Base-by-base conservation (phyloP, 495 filamentous ascomycete genomes). In the Hypoxylon rickii region DNA sequence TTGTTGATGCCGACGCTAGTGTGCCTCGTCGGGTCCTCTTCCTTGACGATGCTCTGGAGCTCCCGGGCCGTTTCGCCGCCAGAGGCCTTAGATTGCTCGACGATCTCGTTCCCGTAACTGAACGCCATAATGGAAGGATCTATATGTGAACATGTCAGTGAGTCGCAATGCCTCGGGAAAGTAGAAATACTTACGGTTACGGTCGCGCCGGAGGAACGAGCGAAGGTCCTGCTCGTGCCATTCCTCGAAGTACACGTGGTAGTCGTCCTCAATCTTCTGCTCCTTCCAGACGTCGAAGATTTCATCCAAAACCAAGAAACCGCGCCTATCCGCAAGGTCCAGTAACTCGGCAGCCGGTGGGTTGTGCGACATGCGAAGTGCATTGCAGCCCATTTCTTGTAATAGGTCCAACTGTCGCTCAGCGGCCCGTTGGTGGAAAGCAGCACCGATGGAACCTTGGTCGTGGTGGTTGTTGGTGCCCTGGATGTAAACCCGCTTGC, bases 301-400 rank as follows among this genome's bases (percentile, higher is more conserved):
- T 49, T 79, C 76, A 55, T 78, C 74, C 10, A 86, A 58, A 1
- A 88, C 73, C 67, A 88, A 68, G 29, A 88, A 65, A 0, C 84
- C 85, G 61, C 82, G 70, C 7, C 65, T 67, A 62, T 86, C 83
- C 3, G 83, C 79, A 0, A 88, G 61, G 3, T 81, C 73, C 26
- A 85, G 80, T 1, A 86, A 53, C 43, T 83, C 80, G 0, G 82
- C 77, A 7, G 75, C 72, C 0, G 76, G 75, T 15, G 76, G 76
- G 44, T 79, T 79, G 58, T 81, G 77, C 2, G 76, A 79, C 1
- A 70, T 79, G 3, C 79, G 71, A 11, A 81, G 61, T 1, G 74
- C 71, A 56, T 81, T 80, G 63, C 46, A 49, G 18, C 77, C 77
- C 76, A 80, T 73, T 21, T 76, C 74, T 33, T 73, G 69, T 2